A percentile compares a stretch with the other conserved stretches of the same genome.
Conservation (phyloP, 306 rosid genomes). For the Rosa lucieae region DNA sequence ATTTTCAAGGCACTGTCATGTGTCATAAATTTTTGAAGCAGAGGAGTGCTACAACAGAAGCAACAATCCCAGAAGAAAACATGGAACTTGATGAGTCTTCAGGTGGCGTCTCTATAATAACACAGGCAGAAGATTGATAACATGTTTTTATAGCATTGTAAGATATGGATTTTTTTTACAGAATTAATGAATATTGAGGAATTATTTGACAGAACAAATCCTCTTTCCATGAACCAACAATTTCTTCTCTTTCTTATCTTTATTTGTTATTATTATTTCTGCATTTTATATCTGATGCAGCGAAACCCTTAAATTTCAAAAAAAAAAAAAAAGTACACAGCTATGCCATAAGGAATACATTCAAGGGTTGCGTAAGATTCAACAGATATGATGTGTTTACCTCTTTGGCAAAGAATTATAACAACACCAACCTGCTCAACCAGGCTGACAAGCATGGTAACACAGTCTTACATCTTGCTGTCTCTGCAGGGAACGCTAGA, state of each 20-base stretch:
- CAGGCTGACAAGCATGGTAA: no score
- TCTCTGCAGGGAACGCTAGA: no score
- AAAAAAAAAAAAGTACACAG: no score
- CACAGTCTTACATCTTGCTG: no score
- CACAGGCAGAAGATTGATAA: constrained; percentile 3
- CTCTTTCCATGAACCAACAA: not conserved
- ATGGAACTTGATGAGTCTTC: constrained; percentile 1
- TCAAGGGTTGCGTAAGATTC: no score
- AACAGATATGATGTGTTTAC: no score
- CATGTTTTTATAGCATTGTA: not conserved
- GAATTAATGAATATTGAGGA: not conserved
- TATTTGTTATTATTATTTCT: no score
- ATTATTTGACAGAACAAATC: not conserved
- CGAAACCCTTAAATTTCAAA: no score
- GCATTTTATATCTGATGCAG: no score
- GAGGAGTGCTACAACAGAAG: not conserved
- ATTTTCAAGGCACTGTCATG: constrained; percentile 42
- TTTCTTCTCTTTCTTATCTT: not conserved
- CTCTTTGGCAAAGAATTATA: no score
- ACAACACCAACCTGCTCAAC: no score
- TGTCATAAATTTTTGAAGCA: constrained; percentile 48
- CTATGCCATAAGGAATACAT: no score
- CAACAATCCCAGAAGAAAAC: not conserved
- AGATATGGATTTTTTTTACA: not conserved
- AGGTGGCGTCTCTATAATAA: not conserved